Percentiles rank a stretch among this genome's conserved stretches.
These are phyloP conservation scores for Cladophialophora immunda DNA, from an alignment of 2,329 filamentous ascomycete species.

Conservation along the genomic window DNA sequence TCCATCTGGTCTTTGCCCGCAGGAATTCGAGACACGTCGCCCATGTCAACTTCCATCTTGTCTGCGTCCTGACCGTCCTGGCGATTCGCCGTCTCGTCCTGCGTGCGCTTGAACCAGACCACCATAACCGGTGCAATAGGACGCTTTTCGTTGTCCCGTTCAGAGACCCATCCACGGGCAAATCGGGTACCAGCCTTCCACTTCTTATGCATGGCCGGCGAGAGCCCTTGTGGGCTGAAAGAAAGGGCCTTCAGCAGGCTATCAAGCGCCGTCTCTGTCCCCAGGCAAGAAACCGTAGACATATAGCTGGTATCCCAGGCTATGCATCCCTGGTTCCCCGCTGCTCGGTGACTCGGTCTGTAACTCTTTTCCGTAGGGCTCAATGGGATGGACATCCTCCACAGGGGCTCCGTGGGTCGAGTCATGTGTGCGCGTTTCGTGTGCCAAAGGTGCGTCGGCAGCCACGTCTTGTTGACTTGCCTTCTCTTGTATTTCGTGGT, in stretches of 20 bases:
- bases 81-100: constrained; percentile 39
- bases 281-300: constrained; percentile 82
- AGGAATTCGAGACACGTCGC: background rate
- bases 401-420: constrained; percentile 77
- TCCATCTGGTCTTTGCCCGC: constrained; percentile 46
- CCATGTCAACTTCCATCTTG: constrained; percentile 11
- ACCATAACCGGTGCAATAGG: constrained; percentile 76
- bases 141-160: constrained; percentile 61
- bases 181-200: constrained; percentile 73
- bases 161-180: constrained; percentile 67
- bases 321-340: constrained; percentile 77
- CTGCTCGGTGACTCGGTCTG: constrained; percentile 82
- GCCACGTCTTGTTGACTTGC: constrained; percentile 88
- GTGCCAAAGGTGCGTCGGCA: constrained; percentile 94
- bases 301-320: constrained; percentile 96
- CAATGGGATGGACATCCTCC: constrained; percentile 86
- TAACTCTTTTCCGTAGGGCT: constrained; percentile 91
- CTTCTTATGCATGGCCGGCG: constrained; percentile 70
- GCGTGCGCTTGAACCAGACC: constrained; percentile 64
- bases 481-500: constrained; percentile 81
- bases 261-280: constrained; percentile 69
- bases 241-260: constrained; percentile 73
- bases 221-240: constrained; percentile 66
- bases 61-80: background rate
- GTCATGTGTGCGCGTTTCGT: constrained; percentile 93